These are phyloP conservation scores for Ascochyta koolunga DNA, from an alignment of 2,329 filamentous ascomycete genomes.

Conservation along the genomic window DNA sequence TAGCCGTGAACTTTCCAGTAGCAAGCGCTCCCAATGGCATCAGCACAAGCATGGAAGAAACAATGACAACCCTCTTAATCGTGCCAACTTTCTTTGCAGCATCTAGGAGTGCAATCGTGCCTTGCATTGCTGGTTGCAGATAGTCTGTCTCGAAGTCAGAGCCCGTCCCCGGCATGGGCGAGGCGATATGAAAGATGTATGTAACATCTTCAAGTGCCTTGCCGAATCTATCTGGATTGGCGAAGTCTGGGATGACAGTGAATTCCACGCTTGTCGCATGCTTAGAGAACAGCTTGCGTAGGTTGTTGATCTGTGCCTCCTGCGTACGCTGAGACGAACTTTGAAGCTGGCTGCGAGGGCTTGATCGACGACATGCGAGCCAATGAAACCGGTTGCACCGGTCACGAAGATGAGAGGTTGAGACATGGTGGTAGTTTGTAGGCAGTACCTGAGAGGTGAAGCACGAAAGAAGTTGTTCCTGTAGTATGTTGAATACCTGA, in stretches of 20 bases:
- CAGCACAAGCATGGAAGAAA: slow-evolving; percentile 27
- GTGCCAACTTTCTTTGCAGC: slow-evolving; percentile 26
- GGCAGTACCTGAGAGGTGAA: neutral
- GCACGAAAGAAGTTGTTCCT: neutral
- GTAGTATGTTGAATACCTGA: neutral
- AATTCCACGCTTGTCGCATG: slow-evolving; percentile 15
- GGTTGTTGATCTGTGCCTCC: slow-evolving; percentile 16
- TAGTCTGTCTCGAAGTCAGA: slow-evolving; percentile 23
- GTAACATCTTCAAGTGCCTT: slow-evolving; percentile 27
- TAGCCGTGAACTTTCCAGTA: neutral
- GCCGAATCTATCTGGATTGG: slow-evolving; percentile 18
- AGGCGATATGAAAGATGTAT: slow-evolving; percentile 39
- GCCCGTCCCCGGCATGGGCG: slow-evolving; percentile 31
- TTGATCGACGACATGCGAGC: slow-evolving; percentile 29
- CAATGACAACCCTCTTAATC: slow-evolving; percentile 37
- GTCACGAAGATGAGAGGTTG: slow-evolving; percentile 36
- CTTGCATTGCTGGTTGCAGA: slow-evolving; percentile 34
- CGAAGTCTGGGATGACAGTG: slow-evolving; percentile 23
- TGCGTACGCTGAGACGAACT: slow-evolving; percentile 35
- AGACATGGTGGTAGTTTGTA: slow-evolving; percentile 1
- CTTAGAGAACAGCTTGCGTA: slow-evolving; percentile 17
- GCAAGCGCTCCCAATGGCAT: slow-evolving; percentile 17
- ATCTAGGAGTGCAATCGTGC: slow-evolving; percentile 28
- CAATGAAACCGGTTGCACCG: slow-evolving; percentile 38
- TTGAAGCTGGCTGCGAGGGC: slow-evolving; percentile 31